phyloP scores from a whole-genome alignment of 768 basidiomycete species.

The Lactarius trivialis region DNA sequence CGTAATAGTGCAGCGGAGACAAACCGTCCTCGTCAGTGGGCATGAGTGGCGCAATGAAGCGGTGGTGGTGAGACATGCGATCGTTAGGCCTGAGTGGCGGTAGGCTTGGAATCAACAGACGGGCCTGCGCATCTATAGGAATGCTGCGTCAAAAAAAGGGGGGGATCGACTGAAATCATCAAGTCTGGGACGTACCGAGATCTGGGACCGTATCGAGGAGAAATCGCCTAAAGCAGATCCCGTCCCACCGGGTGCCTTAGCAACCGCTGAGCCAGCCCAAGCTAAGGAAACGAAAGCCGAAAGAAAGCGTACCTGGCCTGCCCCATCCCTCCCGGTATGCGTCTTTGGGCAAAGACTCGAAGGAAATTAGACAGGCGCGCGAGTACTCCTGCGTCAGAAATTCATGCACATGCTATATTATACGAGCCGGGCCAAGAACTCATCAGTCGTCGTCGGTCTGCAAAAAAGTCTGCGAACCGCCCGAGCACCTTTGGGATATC shows the following conservation, averaged over 20 bases:
- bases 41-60: slow-evolving; percentile 62
- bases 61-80: slow-evolving; percentile 76
- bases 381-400: slow-evolving; percentile 70
- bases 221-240: slow-evolving; percentile 55
- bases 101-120: slow-evolving; percentile 64
- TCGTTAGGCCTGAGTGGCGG: slow-evolving; percentile 64
- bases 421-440: not conserved
- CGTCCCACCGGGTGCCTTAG: slow-evolving; percentile 52
- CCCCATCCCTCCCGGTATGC: slow-evolving; percentile 72
- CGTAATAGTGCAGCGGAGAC: slow-evolving; percentile 67
- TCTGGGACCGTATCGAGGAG: slow-evolving; percentile 65
- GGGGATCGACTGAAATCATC: not conserved
- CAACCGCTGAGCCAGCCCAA: not conserved
- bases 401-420: slow-evolving; percentile 53
- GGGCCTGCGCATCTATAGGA: slow-evolving; percentile 68
- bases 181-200: slow-evolving; percentile 46
- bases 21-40: slow-evolving; percentile 54
- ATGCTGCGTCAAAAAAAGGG: not conserved
- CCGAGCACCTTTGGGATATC: slow-evolving; percentile 55
- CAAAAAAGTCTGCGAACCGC: not conserved
- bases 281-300: not conserved
- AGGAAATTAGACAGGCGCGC: slow-evolving; percentile 64
- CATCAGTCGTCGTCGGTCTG: not conserved
- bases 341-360: slow-evolving; percentile 64
- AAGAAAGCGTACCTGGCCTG: slow-evolving; percentile 45